Evolutionary conservation across 192 early-diverging fungal species (phyloP), one percentile per base, ranked within the genome.

Genomic region (Geranomyces variabilis): DNA sequence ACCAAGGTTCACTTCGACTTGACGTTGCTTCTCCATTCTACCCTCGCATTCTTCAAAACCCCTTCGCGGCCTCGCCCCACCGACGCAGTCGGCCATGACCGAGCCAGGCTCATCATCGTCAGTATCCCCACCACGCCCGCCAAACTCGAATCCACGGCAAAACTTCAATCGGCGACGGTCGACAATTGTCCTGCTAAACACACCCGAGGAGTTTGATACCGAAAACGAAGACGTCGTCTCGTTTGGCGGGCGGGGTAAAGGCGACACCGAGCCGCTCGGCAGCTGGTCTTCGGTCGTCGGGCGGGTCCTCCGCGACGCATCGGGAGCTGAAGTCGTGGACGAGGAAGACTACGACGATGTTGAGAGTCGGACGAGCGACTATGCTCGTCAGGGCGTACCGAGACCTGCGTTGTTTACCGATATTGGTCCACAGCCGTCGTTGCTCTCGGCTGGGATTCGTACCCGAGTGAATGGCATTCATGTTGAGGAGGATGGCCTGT

Each of bases 201-300:
- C 68, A 36, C 68, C 68, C 15, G 68, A 70, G 45, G 58, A 70
- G 22, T 60, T 28, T 41, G 68, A 70, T 28, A 36, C 59, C 17
- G 30, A 58, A 10, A 28, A 12, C 43, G 68, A 70, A 15, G 68
- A 70, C 24, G 43, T 57, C 0, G 26, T 24, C 21, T 55, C 66
- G 19, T 70, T 70, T 61, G 68, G 68, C 21, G 68, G 68, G 21
- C 68, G 68, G 26, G 68, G 9, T 1, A 64, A 64, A 24, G 68
- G 19, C 19, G 14, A 9, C 43, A 24, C 13, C 10, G 68, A 33
- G 10, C 33, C 63, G 3, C 43, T 70, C 26, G 68, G 68, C 22
- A 70, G 68, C 68, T 70, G 68, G 68, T 70, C 68, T 0, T 58
- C 55, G 55, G 57, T 68, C 34, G 49, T 56, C n/a, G 66, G 66